Evolutionary conservation across 306 rosid genomes (phyloP).

Genomic region (Vigna nakashimae): DNA sequence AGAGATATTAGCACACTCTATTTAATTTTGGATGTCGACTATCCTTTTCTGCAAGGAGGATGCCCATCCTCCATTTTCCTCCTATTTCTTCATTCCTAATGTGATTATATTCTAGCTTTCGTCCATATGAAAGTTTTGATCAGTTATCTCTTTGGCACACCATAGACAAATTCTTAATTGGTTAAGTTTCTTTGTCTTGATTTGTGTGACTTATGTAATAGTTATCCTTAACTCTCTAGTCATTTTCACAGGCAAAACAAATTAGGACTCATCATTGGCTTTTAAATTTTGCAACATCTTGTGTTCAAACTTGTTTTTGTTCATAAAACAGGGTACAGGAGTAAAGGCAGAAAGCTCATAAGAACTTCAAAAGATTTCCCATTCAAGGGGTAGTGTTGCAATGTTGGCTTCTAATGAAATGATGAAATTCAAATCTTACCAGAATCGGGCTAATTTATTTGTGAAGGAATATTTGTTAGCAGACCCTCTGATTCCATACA

Average conservation of each 20-base stretch:
- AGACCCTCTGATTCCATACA: slow-evolving; percentile 68
- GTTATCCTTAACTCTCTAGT: slow-evolving; percentile 9
- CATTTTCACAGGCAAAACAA: slow-evolving; percentile 11
- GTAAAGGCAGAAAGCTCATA: slow-evolving; percentile 23
- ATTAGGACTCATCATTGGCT: slow-evolving; percentile 26
- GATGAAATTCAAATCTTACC: slow-evolving; percentile 73
- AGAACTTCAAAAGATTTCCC: slow-evolving; percentile 41
- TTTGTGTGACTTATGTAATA: slow-evolving; percentile 3
- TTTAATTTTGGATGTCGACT: slow-evolving; percentile 29
- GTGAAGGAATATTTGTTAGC: slow-evolving; percentile 70
- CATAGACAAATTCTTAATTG: slow-evolving; percentile 26
- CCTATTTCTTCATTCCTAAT: slow-evolving; percentile 35
- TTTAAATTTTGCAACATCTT: slow-evolving; percentile 19
- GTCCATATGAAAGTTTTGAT: slow-evolving; percentile 12
- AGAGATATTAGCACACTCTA: slow-evolving; percentile 10
- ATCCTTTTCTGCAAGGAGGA: slow-evolving; percentile 33
- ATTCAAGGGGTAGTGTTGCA: slow-evolving; percentile 45
- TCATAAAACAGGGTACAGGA: slow-evolving; percentile 38
- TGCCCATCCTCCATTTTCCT: slow-evolving; percentile 27
- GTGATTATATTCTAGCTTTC: slow-evolving; percentile 39
- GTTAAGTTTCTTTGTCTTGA: background rate
- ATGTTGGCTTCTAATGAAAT: slow-evolving; percentile 65
- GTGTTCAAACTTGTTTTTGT: slow-evolving; percentile 29
- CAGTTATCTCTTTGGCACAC: slow-evolving; percentile 38
- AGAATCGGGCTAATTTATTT: slow-evolving; percentile 74